Base-by-base conservation (phyloP, 176 grass and related monocot species). In the Saccharum officinarum region DNA sequence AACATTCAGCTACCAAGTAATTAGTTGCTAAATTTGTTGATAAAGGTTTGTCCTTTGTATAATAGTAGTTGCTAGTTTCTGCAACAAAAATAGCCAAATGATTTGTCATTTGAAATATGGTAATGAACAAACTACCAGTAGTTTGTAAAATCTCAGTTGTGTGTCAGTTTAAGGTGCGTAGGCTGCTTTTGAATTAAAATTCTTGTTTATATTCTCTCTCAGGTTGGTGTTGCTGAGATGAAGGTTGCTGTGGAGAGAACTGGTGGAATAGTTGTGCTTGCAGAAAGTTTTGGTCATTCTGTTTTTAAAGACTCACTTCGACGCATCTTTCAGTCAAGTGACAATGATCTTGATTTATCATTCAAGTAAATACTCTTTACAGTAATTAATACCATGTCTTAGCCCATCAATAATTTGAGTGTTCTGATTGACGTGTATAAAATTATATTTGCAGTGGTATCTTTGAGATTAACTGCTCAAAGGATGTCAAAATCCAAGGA, bases 221-320 rank as follows among this genome's bases (percentile, higher is more conserved):
- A 98, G 93, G 91, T 98, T 83, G 95, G 95, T 64, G 76, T 98
- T 84, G 85, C 89, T 62, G 95, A 98, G 89, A 94, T 98, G 87
- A 98, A 98, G 92, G 92, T 98, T 86, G 89, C 92, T 76, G 90
- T 98, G 67, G 95, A 98, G 75, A 92, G 91, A 73, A 98, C 89
- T 34, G 95, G 95, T 46, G 95, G 95, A 55, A 92, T 98, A 88
- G 91, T 93, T 59, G 91, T 98, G 36, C 89, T 98, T 72, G 85
- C 95, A 77, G 95, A 98, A 88, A 98, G 95, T 87, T 98, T 95
- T 90, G 95, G 95, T 45, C 95, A 93, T 86, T 89, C 92, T 82
- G 91, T 98, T 85, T 98, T 98, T 39, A 98, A 98, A 87, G 89
- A 93, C 80, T 98, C 95, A 61, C 87, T 98, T 71, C 87, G 81